Evolutionary conservation across 2,329 filamentous ascomycete genomes (phyloP).

Genomic region (Aspergillus chevalieri): DNA sequence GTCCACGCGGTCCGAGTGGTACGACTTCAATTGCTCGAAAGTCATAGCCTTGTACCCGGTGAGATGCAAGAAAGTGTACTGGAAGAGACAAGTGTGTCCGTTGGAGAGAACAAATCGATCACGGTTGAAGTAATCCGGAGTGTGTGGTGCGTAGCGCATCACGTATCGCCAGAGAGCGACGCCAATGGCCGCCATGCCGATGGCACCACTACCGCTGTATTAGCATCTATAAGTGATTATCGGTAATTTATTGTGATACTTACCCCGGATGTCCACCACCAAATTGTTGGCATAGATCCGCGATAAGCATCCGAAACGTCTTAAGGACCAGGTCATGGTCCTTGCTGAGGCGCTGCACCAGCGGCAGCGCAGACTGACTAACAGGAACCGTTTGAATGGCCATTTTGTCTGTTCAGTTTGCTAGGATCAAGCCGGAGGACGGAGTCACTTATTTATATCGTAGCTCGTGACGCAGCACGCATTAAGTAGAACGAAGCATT

Average conservation of each 20-base stretch:
- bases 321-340: conserved; percentile 49
- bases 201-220: conserved; percentile 33
- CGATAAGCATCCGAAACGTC: conserved; percentile 58
- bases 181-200: conserved; percentile 43
- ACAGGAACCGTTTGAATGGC: conserved; percentile 6
- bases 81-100: conserved; percentile 27
- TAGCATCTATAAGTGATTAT: neutral
- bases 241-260: conserved; percentile 11
- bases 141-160: conserved; percentile 37
- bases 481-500: conserved; percentile 1
- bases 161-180: conserved; percentile 39
- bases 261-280: conserved; percentile 64
- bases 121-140: conserved; percentile 38
- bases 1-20: conserved; percentile 24
- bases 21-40: conserved; percentile 29
- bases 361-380: conserved; percentile 12
- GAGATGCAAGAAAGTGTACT: conserved; percentile 27
- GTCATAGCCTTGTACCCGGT: conserved; percentile 28
- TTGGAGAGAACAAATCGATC: conserved; percentile 44
- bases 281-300: conserved; percentile 65
- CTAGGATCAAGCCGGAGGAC: neutral
- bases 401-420: conserved; percentile 14
- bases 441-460: conserved; percentile 3
- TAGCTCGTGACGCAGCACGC: neutral
- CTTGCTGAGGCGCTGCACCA: conserved; percentile 17